Evolutionary conservation across 1,139 yeast species (phyloP).

Genomic region (Citeromyces siamensis): DNA sequence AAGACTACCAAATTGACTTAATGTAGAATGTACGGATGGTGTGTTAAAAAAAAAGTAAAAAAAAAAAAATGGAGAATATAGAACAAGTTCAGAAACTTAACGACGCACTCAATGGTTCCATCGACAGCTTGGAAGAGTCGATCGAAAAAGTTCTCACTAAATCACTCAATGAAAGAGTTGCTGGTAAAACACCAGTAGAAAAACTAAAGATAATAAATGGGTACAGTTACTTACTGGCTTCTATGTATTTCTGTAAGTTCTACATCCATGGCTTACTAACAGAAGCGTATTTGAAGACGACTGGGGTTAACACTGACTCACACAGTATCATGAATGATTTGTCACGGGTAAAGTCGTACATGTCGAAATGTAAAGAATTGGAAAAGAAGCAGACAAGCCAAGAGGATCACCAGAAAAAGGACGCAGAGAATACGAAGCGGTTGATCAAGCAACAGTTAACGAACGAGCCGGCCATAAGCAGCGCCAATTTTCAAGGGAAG

Average conservation of each 20-base stretch:
- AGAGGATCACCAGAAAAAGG: conserved; percentile 15
- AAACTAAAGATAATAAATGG: conserved; percentile 24
- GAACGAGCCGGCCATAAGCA: conserved; percentile 46
- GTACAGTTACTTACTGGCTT: conserved; percentile 6
- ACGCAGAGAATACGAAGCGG: conserved; percentile 27
- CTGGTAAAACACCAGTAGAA: conserved; percentile 24
- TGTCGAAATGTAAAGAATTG: conserved; percentile 43
- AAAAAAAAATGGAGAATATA: conserved; percentile 27
- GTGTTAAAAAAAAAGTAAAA: neutral
- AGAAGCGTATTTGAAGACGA: conserved; percentile 46
- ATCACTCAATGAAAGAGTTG: conserved; percentile 17
- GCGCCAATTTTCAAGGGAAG: conserved; percentile 40
- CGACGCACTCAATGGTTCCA: conserved; percentile 14
- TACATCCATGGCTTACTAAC: conserved; percentile 25
- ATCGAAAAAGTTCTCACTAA: conserved; percentile 12
- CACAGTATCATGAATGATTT: conserved; percentile 66
- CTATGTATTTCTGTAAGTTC: conserved; percentile 26
- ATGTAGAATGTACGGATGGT: too few species aligned
- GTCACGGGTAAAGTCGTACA: conserved; percentile 53
- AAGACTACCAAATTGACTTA: too few species aligned
- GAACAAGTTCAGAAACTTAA: conserved; percentile 22
- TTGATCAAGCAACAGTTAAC: conserved; percentile 33
- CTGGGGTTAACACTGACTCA: conserved; percentile 42
- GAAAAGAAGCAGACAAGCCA: conserved; percentile 17
- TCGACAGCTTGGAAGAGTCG: conserved; percentile 14